Evolutionary conservation across 805 yeast species (phyloP).

Genomic region (Maudiozyma serrabonitensis): DNA sequence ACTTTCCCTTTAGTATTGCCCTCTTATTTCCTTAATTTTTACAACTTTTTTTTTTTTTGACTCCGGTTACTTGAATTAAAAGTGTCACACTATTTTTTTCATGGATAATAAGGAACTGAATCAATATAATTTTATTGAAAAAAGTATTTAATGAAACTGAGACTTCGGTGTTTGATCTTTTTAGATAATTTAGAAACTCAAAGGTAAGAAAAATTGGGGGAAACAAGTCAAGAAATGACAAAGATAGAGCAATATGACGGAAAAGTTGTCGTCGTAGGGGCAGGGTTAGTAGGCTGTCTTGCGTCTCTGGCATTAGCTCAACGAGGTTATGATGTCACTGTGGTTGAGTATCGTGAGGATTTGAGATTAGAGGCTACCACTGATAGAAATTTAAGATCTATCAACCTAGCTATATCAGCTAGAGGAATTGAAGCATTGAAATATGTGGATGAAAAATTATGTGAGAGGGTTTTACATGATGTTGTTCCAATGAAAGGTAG

Average conservation of each 20-base stretch:
- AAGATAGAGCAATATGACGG: neutral
- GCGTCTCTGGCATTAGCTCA: conserved; percentile 72
- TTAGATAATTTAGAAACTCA: neutral
- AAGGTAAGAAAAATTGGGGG: neutral
- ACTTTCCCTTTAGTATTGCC: too few relatives aligned
- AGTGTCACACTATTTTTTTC: too few relatives aligned
- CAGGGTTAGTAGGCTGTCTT: conserved; percentile 82
- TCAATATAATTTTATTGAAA: too few relatives aligned
- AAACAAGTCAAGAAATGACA: neutral
- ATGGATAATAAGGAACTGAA: too few relatives aligned
- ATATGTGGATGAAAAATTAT: conserved; percentile 50
- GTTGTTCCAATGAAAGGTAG: conserved; percentile 83
- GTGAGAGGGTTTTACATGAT: conserved; percentile 43
- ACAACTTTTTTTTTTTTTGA: too few relatives aligned
- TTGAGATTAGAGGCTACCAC: conserved; percentile 36
- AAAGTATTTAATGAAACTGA: too few relatives aligned
- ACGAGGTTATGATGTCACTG: conserved; percentile 59
- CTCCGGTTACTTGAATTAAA: too few relatives aligned
- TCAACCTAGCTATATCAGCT: conserved; percentile 80
- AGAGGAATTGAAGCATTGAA: conserved; percentile 69
- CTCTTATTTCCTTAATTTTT: too few relatives aligned
- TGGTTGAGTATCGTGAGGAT: conserved; percentile 66
- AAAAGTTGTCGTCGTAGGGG: conserved; percentile 62
- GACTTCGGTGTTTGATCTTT: too few relatives aligned
- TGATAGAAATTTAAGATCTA: conserved; percentile 47